Conservation (phyloP, 2,329 filamentous ascomycete genomes). For the Penicillium decumbens region DNA sequence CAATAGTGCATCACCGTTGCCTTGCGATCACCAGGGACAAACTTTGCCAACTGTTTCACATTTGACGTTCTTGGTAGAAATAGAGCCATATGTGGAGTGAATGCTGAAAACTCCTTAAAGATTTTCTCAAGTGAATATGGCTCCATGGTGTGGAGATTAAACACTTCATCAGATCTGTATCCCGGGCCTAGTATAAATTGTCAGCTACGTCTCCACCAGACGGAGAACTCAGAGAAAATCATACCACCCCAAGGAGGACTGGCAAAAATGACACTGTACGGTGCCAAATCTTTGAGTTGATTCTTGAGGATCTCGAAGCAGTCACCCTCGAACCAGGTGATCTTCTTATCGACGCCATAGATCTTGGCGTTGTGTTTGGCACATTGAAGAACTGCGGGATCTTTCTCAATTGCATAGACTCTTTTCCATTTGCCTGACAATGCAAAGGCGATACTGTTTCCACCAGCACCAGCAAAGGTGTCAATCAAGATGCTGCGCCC, state of each 20-base stretch:
- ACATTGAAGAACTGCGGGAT: slow-evolving; percentile 74
- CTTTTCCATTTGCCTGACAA: slow-evolving; percentile 71
- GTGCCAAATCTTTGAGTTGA: slow-evolving; percentile 46
- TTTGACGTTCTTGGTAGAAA: slow-evolving; percentile 85
- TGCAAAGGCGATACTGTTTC: slow-evolving; percentile 93
- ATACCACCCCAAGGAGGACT: slow-evolving; percentile 71
- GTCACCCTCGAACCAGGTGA: slow-evolving; percentile 83
- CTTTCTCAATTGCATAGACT: slow-evolving; percentile 84
- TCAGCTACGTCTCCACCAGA: background rate
- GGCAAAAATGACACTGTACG: slow-evolving; percentile 60
- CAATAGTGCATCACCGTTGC: slow-evolving; percentile 84
- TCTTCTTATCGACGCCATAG: slow-evolving; percentile 71
- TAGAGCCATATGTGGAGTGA: slow-evolving; percentile 58
- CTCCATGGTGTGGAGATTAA: slow-evolving; percentile 79
- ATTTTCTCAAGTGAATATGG: slow-evolving; percentile 70
- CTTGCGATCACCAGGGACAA: slow-evolving; percentile 49
- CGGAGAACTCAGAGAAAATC: slow-evolving; percentile 11
- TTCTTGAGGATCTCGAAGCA: slow-evolving; percentile 68
- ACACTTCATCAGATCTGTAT: slow-evolving; percentile 64
- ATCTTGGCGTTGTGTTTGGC: slow-evolving; percentile 86
- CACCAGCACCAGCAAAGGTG: slow-evolving; percentile 84
- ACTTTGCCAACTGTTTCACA: slow-evolving; percentile 67
- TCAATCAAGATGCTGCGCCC: slow-evolving; percentile 70
- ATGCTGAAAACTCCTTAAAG: slow-evolving; percentile 55
- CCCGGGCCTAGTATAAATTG: slow-evolving; percentile 49